Evolutionary conservation across 192 early-diverging fungal species (phyloP).

Genomic region (Pilobolus umbonatus): DNA sequence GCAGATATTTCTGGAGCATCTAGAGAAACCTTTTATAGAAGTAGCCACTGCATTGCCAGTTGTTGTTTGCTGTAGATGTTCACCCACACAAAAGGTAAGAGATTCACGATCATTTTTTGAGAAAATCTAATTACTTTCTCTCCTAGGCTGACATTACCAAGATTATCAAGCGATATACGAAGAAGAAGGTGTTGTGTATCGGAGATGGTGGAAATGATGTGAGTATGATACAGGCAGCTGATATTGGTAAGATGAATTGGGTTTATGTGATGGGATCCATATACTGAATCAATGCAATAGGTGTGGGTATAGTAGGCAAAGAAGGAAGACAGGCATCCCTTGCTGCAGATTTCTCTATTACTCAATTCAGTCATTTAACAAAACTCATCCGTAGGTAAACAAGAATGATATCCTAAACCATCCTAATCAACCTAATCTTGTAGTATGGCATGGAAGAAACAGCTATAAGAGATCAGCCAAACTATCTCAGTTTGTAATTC

Average conservation of each 20-base stretch:
- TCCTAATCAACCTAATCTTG: background rate
- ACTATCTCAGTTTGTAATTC: slow-evolving; percentile 94
- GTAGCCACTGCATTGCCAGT: slow-evolving; percentile 72
- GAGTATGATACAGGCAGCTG: slow-evolving; percentile 93
- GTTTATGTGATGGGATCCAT: background rate
- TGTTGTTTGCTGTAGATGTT: slow-evolving; percentile 92
- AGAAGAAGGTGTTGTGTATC: slow-evolving; percentile 79
- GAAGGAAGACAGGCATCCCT: slow-evolving; percentile 93
- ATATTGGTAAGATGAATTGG: slow-evolving; percentile 53
- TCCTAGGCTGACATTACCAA: slow-evolving; percentile 73
- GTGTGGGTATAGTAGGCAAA: slow-evolving; percentile 94
- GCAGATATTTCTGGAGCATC: slow-evolving; percentile 68
- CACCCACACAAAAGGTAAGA: slow-evolving; percentile 86
- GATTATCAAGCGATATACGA: slow-evolving; percentile 69
- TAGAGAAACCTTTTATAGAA: slow-evolving; percentile 73
- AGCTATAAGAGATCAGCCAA: slow-evolving; percentile 92
- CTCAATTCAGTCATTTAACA: slow-evolving; percentile 84
- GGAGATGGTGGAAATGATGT: slow-evolving; percentile 98
- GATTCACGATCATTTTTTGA: background rate
- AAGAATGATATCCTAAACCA: background rate
- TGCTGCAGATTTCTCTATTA: slow-evolving; percentile 90
- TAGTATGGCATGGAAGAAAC: slow-evolving; percentile 93
- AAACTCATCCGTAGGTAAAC: slow-evolving; percentile 60
- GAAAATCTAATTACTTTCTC: background rate
- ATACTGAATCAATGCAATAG: slow-evolving; percentile 20